These are phyloP conservation scores for Rhodosporidiobolus odoratus DNA, from an alignment of 768 basidiomycete genomes.

Conservation along the genomic window DNA sequence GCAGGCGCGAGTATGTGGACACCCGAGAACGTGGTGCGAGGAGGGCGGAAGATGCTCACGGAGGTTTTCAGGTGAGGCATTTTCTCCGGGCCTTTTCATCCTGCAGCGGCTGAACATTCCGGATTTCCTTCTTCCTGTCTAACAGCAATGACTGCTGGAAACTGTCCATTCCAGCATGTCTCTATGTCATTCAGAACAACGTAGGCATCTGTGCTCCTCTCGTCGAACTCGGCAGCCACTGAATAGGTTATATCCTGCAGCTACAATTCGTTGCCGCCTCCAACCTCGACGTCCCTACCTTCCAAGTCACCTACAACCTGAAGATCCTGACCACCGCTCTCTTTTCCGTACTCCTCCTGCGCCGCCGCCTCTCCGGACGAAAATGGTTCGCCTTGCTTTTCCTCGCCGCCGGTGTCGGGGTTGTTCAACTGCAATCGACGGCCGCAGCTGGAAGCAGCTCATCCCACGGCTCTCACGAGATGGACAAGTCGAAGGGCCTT, in stretches of 20 bases:
- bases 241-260: constrained; percentile 53
- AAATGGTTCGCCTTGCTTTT: constrained; percentile 74
- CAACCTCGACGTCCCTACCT: constrained; percentile 89
- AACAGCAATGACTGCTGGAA: constrained; percentile 88
- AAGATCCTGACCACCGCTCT: constrained; percentile 71
- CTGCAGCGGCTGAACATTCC: not conserved
- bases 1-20: not conserved
- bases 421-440: constrained; percentile 71
- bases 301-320: constrained; percentile 93
- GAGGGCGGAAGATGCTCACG: constrained; percentile 1
- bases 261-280: constrained; percentile 90
- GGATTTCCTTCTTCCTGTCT: not conserved
- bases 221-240: not conserved
- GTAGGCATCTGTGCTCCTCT: constrained; percentile 36
- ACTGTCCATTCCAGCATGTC: constrained; percentile 88
- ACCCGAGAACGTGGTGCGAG: not conserved
- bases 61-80: constrained; percentile 37
- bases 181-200: constrained; percentile 58
- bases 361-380: constrained; percentile 49
- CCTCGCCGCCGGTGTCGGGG: constrained; percentile 49
- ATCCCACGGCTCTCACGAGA: constrained; percentile 51
- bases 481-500: constrained; percentile 81
- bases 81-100: not conserved
- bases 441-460: constrained; percentile 22
- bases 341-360: constrained; percentile 84